phyloP scores from a whole-genome alignment of 2,329 filamentous ascomycete species.

The Cadophora sp. region DNA sequence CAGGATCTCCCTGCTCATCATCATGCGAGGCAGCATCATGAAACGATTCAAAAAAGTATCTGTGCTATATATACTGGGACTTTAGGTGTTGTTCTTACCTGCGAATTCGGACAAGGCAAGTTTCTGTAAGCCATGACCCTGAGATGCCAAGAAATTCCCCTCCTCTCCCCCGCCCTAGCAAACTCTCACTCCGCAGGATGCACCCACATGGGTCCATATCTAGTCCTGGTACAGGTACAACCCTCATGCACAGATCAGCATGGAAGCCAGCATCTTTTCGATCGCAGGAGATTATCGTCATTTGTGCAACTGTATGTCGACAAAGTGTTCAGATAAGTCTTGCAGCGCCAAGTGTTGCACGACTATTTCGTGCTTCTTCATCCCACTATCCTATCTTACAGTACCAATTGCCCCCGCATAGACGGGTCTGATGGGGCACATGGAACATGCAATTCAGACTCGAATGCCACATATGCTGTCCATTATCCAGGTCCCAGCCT shows the following conservation, averaged over 20 bases:
- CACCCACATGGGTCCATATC: not conserved
- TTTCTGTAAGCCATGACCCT: not conserved
- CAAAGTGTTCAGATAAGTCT: not conserved
- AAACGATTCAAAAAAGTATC: not conserved
- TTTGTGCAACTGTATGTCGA: not conserved
- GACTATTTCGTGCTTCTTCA: not conserved
- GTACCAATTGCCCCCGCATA: not conserved
- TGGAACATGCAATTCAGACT: constrained; percentile 3
- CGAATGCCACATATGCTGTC: not conserved
- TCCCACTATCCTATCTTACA: not conserved
- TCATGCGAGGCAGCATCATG: constrained; percentile 4
- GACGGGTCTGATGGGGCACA: constrained; percentile 3
- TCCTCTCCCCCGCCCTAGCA: not conserved
- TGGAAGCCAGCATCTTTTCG: not conserved
- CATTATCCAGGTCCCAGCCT: not conserved
- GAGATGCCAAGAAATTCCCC: constrained; percentile 5
- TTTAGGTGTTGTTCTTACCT: not conserved
- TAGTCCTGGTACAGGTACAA: not conserved
- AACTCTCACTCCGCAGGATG: not conserved
- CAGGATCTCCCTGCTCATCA: constrained; percentile 3
- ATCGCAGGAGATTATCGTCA: not conserved
- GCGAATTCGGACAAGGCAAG: not conserved
- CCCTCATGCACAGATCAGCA: not conserved
- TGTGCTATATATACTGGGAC: not conserved
- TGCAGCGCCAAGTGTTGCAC: not conserved